Percentiles rank a stretch among this genome's conserved stretches.
Evolutionary conservation across 106 monocot species (phyloP).

Genomic region (Dendrobium officinale): DNA sequence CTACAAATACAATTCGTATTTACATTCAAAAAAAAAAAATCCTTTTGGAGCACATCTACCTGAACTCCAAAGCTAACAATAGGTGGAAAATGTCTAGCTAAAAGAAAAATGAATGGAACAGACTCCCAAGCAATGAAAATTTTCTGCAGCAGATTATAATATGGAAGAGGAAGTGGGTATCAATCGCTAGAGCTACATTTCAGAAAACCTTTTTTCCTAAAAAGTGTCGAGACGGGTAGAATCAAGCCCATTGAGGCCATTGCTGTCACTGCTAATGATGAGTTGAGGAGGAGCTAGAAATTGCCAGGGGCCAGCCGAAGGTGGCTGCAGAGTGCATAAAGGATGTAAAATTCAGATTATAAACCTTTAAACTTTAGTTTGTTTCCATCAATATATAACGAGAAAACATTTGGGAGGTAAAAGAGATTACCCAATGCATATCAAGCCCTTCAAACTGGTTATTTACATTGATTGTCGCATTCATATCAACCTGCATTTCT

Average conservation of each 20-base stretch:
- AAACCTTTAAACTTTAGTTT: no score
- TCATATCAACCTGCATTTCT: background rate
- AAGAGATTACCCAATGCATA: conserved; percentile 1
- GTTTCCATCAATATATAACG: background rate
- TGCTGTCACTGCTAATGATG: conserved; percentile 5
- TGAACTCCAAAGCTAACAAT: no score
- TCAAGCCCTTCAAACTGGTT: conserved; percentile 5
- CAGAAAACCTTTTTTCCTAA: background rate
- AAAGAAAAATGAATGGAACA: no score
- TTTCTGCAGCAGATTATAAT: no score
- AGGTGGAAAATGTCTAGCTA: no score
- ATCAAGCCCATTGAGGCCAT: conserved; percentile 4
- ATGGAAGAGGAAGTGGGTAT: no score
- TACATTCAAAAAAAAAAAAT: no score
- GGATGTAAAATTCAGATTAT: background rate
- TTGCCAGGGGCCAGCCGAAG: background rate
- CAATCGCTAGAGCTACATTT: background rate
- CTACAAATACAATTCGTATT: no score
- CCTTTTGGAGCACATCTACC: no score
- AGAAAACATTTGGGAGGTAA: background rate
- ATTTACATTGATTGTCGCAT: background rate
- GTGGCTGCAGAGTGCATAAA: conserved; percentile 1
- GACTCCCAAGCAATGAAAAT: no score
- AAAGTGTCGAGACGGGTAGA: background rate
- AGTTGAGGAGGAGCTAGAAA: background rate